Percentiles rank a stretch among this genome's conserved stretches.
phyloP scores from a whole-genome alignment of 768 basidiomycete species.

The Lactarius akahatsu region DNA sequence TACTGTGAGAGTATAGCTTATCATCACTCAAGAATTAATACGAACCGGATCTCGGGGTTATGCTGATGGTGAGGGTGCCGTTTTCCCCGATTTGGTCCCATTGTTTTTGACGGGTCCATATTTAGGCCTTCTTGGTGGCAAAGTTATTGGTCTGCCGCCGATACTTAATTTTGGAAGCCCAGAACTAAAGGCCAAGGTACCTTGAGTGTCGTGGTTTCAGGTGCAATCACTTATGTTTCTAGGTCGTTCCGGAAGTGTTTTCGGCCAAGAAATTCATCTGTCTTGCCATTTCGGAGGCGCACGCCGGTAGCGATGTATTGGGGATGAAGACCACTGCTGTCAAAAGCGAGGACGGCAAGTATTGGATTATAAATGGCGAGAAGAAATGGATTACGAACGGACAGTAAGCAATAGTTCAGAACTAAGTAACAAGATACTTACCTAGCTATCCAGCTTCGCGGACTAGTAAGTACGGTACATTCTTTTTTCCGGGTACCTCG shows the following conservation, averaged over 20 bases:
- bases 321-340: slow-evolving; percentile 77
- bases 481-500: neutral
- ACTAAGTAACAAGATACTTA: slow-evolving; percentile 1
- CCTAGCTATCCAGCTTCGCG: slow-evolving; percentile 33
- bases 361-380: slow-evolving; percentile 83
- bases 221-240: neutral
- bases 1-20: slow-evolving; percentile 29
- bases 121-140: slow-evolving; percentile 59
- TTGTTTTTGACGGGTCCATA: neutral
- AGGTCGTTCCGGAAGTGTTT: slow-evolving; percentile 63
- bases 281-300: slow-evolving; percentile 85
- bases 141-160: slow-evolving; percentile 82
- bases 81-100: slow-evolving; percentile 7
- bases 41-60: slow-evolving; percentile 76
- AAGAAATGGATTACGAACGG: slow-evolving; percentile 88
- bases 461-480: slow-evolving; percentile 39
- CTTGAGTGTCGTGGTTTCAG: neutral
- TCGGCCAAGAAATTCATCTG: slow-evolving; percentile 81
- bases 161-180: slow-evolving; percentile 78
- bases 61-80: slow-evolving; percentile 50
- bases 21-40: slow-evolving; percentile 36
- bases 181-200: slow-evolving; percentile 52
- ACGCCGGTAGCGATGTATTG: slow-evolving; percentile 83
- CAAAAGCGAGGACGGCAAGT: slow-evolving; percentile 78
- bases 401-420: slow-evolving; percentile 40